Evolutionary conservation across 805 yeast genomes (phyloP).

Genomic region (Wickerhamiella occidentalis): DNA sequence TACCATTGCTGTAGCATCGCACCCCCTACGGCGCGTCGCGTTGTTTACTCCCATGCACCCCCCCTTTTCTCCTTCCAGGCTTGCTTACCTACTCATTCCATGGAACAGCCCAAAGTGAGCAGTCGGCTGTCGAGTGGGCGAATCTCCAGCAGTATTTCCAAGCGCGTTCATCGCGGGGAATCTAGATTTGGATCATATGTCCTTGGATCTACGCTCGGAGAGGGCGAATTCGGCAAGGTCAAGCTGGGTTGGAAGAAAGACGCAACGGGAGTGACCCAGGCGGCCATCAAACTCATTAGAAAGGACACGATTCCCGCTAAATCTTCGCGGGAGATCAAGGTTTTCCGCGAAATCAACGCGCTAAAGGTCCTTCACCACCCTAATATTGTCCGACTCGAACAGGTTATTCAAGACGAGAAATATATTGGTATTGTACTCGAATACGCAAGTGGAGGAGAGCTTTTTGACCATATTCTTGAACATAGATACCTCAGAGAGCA

Average conservation of each 20-base stretch:
- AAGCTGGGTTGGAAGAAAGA: constrained; percentile 92
- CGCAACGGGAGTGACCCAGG: constrained; percentile 48
- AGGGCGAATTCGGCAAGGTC: constrained; percentile 97
- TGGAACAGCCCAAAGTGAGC: constrained; percentile 19
- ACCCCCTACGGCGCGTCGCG: constrained; percentile 2
- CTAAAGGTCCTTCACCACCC: constrained; percentile 73
- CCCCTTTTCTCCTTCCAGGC: neutral
- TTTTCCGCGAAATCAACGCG: constrained; percentile 87
- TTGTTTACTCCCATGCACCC: constrained; percentile 4
- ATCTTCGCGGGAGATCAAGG: constrained; percentile 74
- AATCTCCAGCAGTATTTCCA: constrained; percentile 22
- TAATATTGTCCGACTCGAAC: constrained; percentile 81
- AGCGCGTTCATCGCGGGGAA: constrained; percentile 24
- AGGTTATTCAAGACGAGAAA: constrained; percentile 84
- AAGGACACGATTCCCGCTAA: constrained; percentile 81
- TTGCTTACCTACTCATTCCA: constrained; percentile 12
- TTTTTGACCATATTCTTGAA: constrained; percentile 81
- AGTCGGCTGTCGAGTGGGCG: constrained; percentile 23
- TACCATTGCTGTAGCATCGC: neutral
- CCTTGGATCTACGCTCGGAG: constrained; percentile 88
- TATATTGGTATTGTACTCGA: constrained; percentile 94
- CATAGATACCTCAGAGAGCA: constrained; percentile 80
- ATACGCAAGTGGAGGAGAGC: constrained; percentile 95
- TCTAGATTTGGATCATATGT: constrained; percentile 75
- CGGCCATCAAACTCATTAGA: constrained; percentile 84